Percentiles rank a stretch among this genome's conserved stretches.
These are phyloP conservation scores for Theileria annulata DNA, from an alignment of 169 alveolate species.

Conservation along the genomic window DNA sequence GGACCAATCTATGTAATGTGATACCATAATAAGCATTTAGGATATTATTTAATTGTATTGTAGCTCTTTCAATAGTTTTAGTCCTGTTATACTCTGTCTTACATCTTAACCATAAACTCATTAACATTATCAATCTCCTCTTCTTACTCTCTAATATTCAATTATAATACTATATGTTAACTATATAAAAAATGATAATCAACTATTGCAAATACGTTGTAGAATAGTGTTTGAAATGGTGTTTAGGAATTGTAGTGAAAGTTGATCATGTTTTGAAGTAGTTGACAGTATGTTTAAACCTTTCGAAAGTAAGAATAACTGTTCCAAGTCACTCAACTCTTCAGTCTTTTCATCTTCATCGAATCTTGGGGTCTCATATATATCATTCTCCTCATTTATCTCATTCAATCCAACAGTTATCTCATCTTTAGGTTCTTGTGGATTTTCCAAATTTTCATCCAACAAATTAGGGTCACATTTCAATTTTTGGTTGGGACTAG, in stretches of 20 bases:
- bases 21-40: background rate
- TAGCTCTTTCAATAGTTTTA: conserved; percentile 73
- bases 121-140: conserved; percentile 66
- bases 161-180: conserved; percentile 5
- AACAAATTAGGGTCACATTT: background rate
- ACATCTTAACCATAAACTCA: conserved; percentile 73
- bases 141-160: background rate
- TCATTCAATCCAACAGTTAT: conserved; percentile 56
- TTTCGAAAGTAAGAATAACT: conserved; percentile 62
- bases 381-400: conserved; percentile 74
- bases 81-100: conserved; percentile 70
- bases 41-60: conserved; percentile 55
- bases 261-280: conserved; percentile 71
- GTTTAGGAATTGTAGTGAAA: conserved; percentile 67
- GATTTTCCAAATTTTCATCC: background rate
- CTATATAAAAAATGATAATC: background rate
- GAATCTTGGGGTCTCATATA: conserved; percentile 72
- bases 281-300: conserved; percentile 57
- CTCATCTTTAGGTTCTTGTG: background rate
- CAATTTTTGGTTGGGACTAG: background rate
- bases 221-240: conserved; percentile 72
- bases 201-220: conserved; percentile 35
- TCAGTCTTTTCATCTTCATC: conserved; percentile 61
- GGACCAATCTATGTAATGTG: background rate
- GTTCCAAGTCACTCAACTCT: conserved; percentile 62